phyloP scores from a whole-genome alignment of 2,329 filamentous ascomycete species.

The Diatrype stigma region DNA sequence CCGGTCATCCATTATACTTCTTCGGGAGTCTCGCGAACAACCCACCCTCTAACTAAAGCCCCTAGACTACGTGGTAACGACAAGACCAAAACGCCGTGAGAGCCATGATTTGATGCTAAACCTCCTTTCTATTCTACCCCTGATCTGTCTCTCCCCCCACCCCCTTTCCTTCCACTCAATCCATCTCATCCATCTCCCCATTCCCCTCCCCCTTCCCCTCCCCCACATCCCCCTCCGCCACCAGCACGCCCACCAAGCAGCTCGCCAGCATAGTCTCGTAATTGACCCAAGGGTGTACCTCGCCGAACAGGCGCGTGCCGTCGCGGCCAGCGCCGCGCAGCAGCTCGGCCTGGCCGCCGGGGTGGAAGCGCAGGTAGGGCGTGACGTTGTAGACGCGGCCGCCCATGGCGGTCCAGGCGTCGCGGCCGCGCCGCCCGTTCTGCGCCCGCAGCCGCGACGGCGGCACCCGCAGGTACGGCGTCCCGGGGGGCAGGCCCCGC shows the following conservation, averaged over 20 bases:
- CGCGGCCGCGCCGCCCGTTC: constrained; percentile 77
- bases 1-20: no score
- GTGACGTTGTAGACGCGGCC: constrained; percentile 93
- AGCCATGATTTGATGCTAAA: no score
- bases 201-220: constrained; percentile 30
- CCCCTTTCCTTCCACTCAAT: constrained; percentile 32
- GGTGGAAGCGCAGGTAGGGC: constrained; percentile 86
- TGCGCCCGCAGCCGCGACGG: constrained; percentile 73
- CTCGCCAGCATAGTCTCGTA: constrained; percentile 65
- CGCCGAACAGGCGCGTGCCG: constrained; percentile 59
- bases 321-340: constrained; percentile 59
- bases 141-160: constrained; percentile 11
- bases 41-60: no score
- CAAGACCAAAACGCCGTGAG: no score
- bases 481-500: constrained; percentile 52
- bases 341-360: constrained; percentile 76
- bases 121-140: no score
- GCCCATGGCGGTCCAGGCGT: constrained; percentile 86
- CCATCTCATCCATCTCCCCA: constrained; percentile 59
- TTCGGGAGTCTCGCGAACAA: no score
- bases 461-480: constrained; percentile 67
- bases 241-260: constrained; percentile 60
- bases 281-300: constrained; percentile 69
- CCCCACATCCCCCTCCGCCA: constrained; percentile 46
- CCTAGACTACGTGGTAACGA: no score